phyloP scores from a whole-genome alignment of 1,139 yeast species.

The Martiniozyma asiatica region DNA sequence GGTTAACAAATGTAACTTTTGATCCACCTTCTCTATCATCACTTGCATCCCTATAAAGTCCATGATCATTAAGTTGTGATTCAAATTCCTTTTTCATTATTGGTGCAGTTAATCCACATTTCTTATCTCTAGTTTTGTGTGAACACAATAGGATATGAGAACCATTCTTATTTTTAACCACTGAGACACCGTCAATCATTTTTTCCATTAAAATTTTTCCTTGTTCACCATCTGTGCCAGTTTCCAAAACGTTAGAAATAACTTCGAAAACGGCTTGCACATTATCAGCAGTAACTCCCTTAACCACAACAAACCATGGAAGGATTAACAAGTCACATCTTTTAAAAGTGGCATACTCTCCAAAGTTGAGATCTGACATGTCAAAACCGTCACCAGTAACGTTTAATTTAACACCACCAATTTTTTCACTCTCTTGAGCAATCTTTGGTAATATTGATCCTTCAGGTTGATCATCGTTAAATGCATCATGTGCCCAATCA shows the following conservation, averaged over 20 bases:
- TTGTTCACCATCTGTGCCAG: slow-evolving; percentile 7
- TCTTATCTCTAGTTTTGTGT: slow-evolving; percentile 79
- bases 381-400: slow-evolving; percentile 8
- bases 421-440: background rate
- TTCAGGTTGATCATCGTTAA: slow-evolving; percentile 31
- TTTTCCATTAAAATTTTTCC: slow-evolving; percentile 8
- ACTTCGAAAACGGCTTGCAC: slow-evolving; percentile 34
- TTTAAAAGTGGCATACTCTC: slow-evolving; percentile 6
- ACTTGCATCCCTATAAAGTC: slow-evolving; percentile 59
- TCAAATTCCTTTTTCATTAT: slow-evolving; percentile 73
- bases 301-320: slow-evolving; percentile 72
- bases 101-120: slow-evolving; percentile 95
- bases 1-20: slow-evolving; percentile 57
- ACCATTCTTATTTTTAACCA: slow-evolving; percentile 30
- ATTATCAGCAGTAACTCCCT: slow-evolving; percentile 33
- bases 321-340: slow-evolving; percentile 49
- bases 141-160: slow-evolving; percentile 74
- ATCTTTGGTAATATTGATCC: slow-evolving; percentile 31
- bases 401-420: slow-evolving; percentile 14
- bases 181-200: slow-evolving; percentile 15
- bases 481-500: slow-evolving; percentile 79
- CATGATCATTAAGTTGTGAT: slow-evolving; percentile 55
- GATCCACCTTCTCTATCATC: slow-evolving; percentile 70
- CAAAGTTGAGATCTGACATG: background rate
- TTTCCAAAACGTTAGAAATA: slow-evolving; percentile 31